Evolutionary conservation across 345 rosid species (phyloP), one percentile per base, ranked within the genome.

Genomic region (Linum lewisii): DNA sequence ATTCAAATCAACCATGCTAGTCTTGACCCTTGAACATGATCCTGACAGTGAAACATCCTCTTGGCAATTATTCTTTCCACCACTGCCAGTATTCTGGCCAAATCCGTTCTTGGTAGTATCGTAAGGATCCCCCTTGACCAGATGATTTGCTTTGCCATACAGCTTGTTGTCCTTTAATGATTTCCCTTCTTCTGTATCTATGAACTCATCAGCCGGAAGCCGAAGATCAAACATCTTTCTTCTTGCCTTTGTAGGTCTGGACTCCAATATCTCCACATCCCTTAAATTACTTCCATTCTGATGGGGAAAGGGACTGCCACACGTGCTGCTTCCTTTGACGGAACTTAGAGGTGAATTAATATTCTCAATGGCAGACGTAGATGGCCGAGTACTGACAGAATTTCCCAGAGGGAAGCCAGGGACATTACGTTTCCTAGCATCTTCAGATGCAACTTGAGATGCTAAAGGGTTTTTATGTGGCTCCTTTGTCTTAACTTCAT

Each of bases 391-490:
- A 71, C 68, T 77, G 60, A 65, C 64, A 50, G 85, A 78, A 63
- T 72, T 84, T 32, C 76, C 69, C 76, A 77, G 61, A 7, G 89
- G 86, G 67, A 81, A 84, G 58, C 79, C 73, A 6, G 82, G 76
- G 65, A 72, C 64, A 52, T 82, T 82, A 91, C 95, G 88, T 72
- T 75, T 86, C 70, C 72, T 78, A 67, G 79, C 79, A 75, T 72
- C 86, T 66, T 82, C 86, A 54, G 75, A 73, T 24, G 80, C 76
- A 60, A 74, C 61, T 70, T 74, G 84, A 24, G 83, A 85, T 56
- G 75, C 76, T 66, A 79, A 75, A 60, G 79, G 78, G 73, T 60
- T 59, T 32, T 34, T 34, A 5, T 55, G 53, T 38, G 75, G 57
- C 63, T 82, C 75, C 71, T 72, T 77, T 70, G 65, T 80, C 72